Conservation (phyloP, 768 basidiomycete genomes). For the Macrolepiota fuliginosa region DNA sequence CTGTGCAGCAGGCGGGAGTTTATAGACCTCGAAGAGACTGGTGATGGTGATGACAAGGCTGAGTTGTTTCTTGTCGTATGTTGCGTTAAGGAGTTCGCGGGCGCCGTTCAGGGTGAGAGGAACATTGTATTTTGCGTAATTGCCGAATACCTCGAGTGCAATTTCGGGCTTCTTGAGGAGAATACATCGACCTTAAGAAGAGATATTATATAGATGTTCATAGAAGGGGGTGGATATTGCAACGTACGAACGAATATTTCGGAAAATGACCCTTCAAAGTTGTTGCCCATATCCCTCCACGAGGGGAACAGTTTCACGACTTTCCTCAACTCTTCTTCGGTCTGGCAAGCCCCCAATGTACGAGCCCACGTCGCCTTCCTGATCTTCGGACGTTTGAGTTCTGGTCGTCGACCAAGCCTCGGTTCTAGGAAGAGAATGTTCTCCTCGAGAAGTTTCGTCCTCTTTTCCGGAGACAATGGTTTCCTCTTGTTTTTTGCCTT, state of each 20-base stretch:
- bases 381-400: constrained; percentile 31
- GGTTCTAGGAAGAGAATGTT: constrained; percentile 33
- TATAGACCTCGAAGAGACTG: constrained; percentile 53
- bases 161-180: constrained; percentile 53
- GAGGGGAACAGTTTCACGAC: constrained; percentile 45
- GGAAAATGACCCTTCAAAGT: constrained; percentile 35
- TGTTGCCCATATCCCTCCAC: constrained; percentile 44
- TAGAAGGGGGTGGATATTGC: neutral
- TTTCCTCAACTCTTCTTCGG: constrained; percentile 45
- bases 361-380: constrained; percentile 48
- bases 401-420: constrained; percentile 37
- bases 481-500: constrained; percentile 15
- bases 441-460: constrained; percentile 30
- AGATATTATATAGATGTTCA: neutral
- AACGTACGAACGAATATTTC: constrained; percentile 57
- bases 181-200: constrained; percentile 53
- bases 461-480: constrained; percentile 28
- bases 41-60: constrained; percentile 46
- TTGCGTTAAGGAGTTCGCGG: constrained; percentile 54
- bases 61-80: constrained; percentile 46
- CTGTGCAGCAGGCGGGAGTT: constrained; percentile 48
- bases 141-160: constrained; percentile 58
- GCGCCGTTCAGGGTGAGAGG: constrained; percentile 49
- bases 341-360: constrained; percentile 48
- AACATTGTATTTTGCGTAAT: constrained; percentile 61